A percentile compares a stretch with the other conserved stretches of the same genome.
Conservation (phyloP, 305 asterid genomes). For the Ajuga reptans region DNA sequence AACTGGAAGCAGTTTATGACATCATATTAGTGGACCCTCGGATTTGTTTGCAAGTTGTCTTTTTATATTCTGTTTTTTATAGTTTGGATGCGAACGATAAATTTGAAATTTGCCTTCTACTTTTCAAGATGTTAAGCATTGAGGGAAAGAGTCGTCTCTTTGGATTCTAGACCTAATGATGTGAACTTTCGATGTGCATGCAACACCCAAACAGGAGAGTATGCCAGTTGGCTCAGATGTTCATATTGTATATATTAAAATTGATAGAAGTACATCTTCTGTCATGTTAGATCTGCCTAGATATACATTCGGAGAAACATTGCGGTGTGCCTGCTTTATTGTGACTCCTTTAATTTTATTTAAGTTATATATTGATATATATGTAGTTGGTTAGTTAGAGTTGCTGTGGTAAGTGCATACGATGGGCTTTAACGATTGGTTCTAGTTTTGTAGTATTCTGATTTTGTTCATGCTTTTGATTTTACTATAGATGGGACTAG, state of each 20-base stretch:
- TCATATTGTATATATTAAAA: not conserved
- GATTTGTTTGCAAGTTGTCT: not conserved
- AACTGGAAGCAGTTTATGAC: not conserved
- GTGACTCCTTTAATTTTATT: too few relatives aligned
- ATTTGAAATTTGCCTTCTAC: not conserved
- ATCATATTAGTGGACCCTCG: not conserved
- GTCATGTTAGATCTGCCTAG: constrained; percentile 11
- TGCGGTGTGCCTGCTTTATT: not conserved
- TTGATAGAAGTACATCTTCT: not conserved
- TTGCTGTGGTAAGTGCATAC: constrained; percentile 4
- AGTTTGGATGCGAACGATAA: not conserved
- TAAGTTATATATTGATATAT: too few relatives aligned
- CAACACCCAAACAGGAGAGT: not conserved
- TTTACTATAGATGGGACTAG: constrained; percentile 76
- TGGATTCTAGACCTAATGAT: not conserved
- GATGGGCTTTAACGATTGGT: not conserved
- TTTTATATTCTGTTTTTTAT: not conserved
- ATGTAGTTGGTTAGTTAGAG: not conserved
- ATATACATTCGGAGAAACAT: constrained; percentile 1
- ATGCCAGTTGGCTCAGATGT: not conserved
- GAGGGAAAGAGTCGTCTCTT: not conserved
- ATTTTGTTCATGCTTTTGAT: constrained; percentile 21
- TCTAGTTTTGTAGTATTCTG: constrained; percentile 4
- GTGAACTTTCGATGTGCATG: not conserved
- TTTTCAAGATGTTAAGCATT: not conserved